These are phyloP conservation scores for Colletotrichum sp. DNA, from an alignment of 2,329 filamentous ascomycete genomes.

Conservation along the genomic window DNA sequence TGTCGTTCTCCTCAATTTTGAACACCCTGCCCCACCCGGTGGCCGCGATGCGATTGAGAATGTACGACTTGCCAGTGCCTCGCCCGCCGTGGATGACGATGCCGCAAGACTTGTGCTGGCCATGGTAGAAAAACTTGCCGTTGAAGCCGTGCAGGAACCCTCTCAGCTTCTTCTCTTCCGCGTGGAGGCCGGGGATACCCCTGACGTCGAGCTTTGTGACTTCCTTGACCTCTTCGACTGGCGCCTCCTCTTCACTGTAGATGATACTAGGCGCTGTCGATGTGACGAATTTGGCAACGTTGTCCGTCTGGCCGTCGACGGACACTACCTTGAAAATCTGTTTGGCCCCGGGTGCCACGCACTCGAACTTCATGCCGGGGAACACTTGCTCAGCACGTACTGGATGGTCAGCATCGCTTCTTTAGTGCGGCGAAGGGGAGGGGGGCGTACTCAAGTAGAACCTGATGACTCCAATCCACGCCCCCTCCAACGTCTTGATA, in stretches of 20 bases:
- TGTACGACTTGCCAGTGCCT: constrained; percentile 83
- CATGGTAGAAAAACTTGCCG: constrained; percentile 31
- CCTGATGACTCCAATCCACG: constrained; percentile 4
- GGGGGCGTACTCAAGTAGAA: constrained; percentile 7
- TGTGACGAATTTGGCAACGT: constrained; percentile 48
- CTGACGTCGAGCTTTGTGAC: constrained; percentile 46
- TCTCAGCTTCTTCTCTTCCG: constrained; percentile 71
- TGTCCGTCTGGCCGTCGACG: constrained; percentile 57
- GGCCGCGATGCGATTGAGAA: constrained; percentile 71
- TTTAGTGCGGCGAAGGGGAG: neutral
- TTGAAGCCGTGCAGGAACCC: constrained; percentile 65
- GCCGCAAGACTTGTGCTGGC: constrained; percentile 51
- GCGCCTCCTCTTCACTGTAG: neutral
- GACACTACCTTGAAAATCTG: constrained; percentile 64
- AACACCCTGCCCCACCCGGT: constrained; percentile 76
- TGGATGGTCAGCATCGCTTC: constrained; percentile 30
- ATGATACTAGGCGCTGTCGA: constrained; percentile 29
- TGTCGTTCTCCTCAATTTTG: constrained; percentile 61
- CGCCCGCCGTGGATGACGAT: constrained; percentile 81
- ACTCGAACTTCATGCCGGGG: constrained; percentile 74
- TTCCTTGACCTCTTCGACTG: constrained; percentile 18
- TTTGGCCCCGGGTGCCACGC: constrained; percentile 58
- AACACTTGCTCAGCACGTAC: constrained; percentile 72
- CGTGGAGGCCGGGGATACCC: constrained; percentile 71
- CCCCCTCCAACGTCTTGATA: constrained; percentile 31